Evolutionary conservation across 352 stramenopile species (phyloP).

Genomic region (Plasmopara viticola): DNA sequence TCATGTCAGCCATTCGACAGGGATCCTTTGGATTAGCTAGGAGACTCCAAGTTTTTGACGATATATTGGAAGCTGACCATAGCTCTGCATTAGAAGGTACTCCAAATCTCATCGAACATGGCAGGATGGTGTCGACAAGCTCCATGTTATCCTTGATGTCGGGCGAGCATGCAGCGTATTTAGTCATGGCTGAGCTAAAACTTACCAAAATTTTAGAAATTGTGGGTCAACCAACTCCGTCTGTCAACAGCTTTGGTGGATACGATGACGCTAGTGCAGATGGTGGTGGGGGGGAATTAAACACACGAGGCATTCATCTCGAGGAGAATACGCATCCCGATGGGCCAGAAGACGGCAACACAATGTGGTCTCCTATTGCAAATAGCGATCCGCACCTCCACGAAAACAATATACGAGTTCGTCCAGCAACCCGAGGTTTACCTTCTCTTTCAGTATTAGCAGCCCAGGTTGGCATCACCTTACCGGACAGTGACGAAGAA

Average conservation of each 20-base stretch:
- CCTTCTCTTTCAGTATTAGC: constrained; percentile 16
- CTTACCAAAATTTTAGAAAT: constrained; percentile 73
- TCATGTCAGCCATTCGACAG: constrained; percentile 66
- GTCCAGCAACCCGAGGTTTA: constrained; percentile 18
- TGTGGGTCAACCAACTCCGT: constrained; percentile 62
- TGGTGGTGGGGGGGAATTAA: constrained; percentile 24
- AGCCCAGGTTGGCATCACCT: constrained; percentile 21
- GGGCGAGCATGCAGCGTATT: constrained; percentile 46
- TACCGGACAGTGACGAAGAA: constrained; percentile 29
- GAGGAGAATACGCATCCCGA: constrained; percentile 27
- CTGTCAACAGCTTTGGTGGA: constrained; percentile 47
- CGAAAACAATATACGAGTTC: constrained; percentile 74
- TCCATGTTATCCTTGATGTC: constrained; percentile 29
- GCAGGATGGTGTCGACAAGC: constrained; percentile 14
- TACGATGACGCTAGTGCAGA: constrained; percentile 27
- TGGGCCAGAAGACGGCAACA: constrained; percentile 46
- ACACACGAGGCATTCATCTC: constrained; percentile 14
- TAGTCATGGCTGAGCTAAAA: constrained; percentile 64
- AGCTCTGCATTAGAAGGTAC: constrained; percentile 7
- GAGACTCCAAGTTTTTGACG: constrained; percentile 63
- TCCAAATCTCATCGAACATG: background rate
- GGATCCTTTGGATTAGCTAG: constrained; percentile 66
- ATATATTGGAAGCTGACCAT: constrained; percentile 39
- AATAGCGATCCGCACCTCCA: constrained; percentile 75
- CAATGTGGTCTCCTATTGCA: constrained; percentile 50